Base-by-base conservation (phyloP, 495 filamentous ascomycete species). In the Cercophora sp. region DNA sequence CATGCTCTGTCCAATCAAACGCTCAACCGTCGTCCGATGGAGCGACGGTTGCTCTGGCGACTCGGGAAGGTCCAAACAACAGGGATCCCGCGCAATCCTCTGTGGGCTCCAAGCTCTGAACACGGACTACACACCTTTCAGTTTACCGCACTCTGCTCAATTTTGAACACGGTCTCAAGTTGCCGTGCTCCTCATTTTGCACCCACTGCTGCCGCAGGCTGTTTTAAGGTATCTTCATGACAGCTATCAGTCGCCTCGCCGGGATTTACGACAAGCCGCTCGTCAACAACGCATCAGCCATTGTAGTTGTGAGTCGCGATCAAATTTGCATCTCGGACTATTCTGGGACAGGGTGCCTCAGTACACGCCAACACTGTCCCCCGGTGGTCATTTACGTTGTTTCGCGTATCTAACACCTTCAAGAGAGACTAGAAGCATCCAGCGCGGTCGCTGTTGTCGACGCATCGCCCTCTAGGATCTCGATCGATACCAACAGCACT, bases 41-140 rank as follows among this genome's bases (percentile, higher is more conserved):
- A 19, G 11, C 1, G 22, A 41, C 26, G 10, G 42, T 52, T 48
- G 48, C 42, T 16, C 43, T 35, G 44, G 40, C 37, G 31, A 55
- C 53, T 8, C 24, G 23, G 26, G 37, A 32, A 32, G 44, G 15
- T 9, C 31, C 52, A 49, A 55, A 49, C 52, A 55, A 55, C 18
- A n/a, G 19, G 45, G 11, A 18, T 36, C 29, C 25, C 36, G 13
- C 25, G 36, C 35, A 54, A 51, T 47, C 55, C 46, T 47, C 48
- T 34, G 48, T 54, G 29, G 52, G 26, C 42, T 36, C 29, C 45
- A 52, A 37, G 29, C 53, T 57, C 29, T 31, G 20, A 49, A 53
- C 54, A 51, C 41, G 13, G 26, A 43, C 48, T 25, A 24, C 35
- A 40, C 48, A 42, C 48, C 45, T 47, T n/a, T n/a, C n/a, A n/a